Evolutionary conservation across 106 monocot species (phyloP).

Genomic region (Gastrodia elata): DNA sequence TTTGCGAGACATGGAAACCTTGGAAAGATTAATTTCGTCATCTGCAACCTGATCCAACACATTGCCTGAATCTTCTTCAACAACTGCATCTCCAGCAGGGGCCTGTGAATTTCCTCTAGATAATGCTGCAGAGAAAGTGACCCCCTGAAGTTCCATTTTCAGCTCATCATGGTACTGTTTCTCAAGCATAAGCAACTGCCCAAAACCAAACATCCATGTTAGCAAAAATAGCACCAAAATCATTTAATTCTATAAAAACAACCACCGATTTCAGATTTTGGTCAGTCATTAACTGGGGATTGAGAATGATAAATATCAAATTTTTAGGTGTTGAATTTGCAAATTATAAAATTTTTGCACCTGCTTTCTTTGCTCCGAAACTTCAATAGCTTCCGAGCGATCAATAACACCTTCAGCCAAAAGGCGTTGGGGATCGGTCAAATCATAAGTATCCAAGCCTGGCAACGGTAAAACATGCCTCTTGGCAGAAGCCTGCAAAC

Average conservation of each 20-base stretch:
- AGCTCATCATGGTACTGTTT: conserved; percentile 77
- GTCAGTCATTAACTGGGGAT: no score
- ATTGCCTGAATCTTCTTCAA: conserved; percentile 8
- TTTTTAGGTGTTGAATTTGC: neutral
- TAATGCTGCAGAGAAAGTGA: conserved; percentile 46
- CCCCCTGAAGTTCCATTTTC: conserved; percentile 63
- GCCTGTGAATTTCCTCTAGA: conserved; percentile 29
- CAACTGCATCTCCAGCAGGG: conserved; percentile 6
- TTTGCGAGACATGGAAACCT: conserved; percentile 61
- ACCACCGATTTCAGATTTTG: no score
- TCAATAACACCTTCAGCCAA: conserved; percentile 71
- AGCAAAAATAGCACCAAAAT: neutral
- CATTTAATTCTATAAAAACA: no score
- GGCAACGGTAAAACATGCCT: conserved; percentile 76
- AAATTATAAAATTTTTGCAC: conserved; percentile 3
- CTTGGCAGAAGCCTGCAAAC: conserved; percentile 61
- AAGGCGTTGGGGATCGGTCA: conserved; percentile 41
- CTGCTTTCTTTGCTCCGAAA: conserved; percentile 59
- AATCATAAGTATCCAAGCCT: conserved; percentile 35
- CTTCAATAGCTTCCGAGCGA: conserved; percentile 75
- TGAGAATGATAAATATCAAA: no score
- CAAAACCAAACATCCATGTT: neutral
- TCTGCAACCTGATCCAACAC: conserved; percentile 27
- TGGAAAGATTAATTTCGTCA: conserved; percentile 33
- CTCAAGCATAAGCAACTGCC: conserved; percentile 61